Base-by-base conservation (phyloP, 495 filamentous ascomycete genomes). In the Pyronema omphalodes region DNA sequence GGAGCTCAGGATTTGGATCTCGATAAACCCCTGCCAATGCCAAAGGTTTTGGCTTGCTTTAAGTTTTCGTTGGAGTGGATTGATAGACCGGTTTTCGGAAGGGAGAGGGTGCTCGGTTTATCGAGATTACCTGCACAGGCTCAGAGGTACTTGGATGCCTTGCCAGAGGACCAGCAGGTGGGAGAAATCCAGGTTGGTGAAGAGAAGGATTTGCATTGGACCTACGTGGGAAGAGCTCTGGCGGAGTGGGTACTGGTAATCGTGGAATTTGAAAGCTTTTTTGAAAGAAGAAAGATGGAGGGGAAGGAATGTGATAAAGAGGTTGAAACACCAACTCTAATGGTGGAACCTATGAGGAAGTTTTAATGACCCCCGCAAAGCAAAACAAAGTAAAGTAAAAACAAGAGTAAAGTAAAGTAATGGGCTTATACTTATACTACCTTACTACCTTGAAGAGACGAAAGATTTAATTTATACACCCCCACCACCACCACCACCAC, bases 201-300 rank as follows among this genome's bases (percentile, higher is more conserved):
- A 29, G 17, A 57, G 9, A 55, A 51, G 17, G 41, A 57, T 41
- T 52, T 33, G 49, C 59, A 61, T 52, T 65, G 58, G 54, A 85
- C 80, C 57, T 96, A 98, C 67, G 73, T 79, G 6, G 91, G 91
- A 1, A 77, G 89, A 44, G 87, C 91, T 1, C 73, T 98, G 49
- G 88, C 89, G 1, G 91, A 98, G 67, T 98, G 91, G 91, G 71
- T 78, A 11, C 68, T 85, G 17, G 76, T 95, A 37, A 80, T 95
- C 7, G 73, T 74, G 19, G 91, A 98, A 66, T 88, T 82, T 69
- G 88, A 96, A 64, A 86, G 80, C 62, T 98, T 98, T 67, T 84
- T 89, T 45, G 85, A 94, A 33, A 75, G 89, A 29, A 75, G 91
- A 54, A 82, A 80, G 56, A 80, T 79, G 39, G 91, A 98, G 67